These are phyloP conservation scores for Podospora pseudopauciseta DNA, from an alignment of 495 filamentous ascomycete genomes.

Conservation along the genomic window DNA sequence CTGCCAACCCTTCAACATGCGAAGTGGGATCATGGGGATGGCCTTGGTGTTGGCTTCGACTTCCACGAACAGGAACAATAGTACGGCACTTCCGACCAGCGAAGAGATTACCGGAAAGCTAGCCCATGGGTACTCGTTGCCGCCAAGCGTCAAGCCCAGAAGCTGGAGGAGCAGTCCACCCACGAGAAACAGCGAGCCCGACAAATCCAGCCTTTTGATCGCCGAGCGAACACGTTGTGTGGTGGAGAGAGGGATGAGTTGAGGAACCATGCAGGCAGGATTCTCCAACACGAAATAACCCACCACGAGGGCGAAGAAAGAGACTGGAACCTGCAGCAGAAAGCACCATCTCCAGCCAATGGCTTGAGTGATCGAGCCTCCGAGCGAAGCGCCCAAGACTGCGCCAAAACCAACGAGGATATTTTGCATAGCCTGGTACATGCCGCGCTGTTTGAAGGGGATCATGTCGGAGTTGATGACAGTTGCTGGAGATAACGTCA, in stretches of 20 bases:
- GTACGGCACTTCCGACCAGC: slow-evolving; percentile 47
- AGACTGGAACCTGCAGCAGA: slow-evolving; percentile 50
- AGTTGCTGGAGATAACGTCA: slow-evolving; percentile 44
- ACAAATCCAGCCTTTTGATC: slow-evolving; percentile 55
- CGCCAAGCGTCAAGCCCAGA: slow-evolving; percentile 56
- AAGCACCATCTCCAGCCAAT: slow-evolving; percentile 54
- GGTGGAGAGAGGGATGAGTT: slow-evolving; percentile 17
- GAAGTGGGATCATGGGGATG: slow-evolving; percentile 59
- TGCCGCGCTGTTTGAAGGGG: slow-evolving; percentile 56
- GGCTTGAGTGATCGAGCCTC: slow-evolving; percentile 46
- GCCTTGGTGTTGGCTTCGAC: slow-evolving; percentile 58
- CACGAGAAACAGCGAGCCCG: slow-evolving; percentile 52
- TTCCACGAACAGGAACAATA: slow-evolving; percentile 50
- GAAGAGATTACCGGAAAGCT: slow-evolving; percentile 50
- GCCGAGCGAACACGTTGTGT: slow-evolving; percentile 35
- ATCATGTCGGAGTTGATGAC: slow-evolving; percentile 67
- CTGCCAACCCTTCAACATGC: slow-evolving; percentile 53
- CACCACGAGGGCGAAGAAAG: slow-evolving; percentile 50
- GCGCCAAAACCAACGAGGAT: slow-evolving; percentile 55
- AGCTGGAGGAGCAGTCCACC: slow-evolving; percentile 55
- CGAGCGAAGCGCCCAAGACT: slow-evolving; percentile 47
- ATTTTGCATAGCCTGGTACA: slow-evolving; percentile 65
- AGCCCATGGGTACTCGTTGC: slow-evolving; percentile 59
- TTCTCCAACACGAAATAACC: slow-evolving; percentile 54
- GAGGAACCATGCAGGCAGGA: slow-evolving; percentile 21